Evolutionary conservation across 2,329 filamentous ascomycete genomes (phyloP).

Genomic region (Rhinocladiella similis): DNA sequence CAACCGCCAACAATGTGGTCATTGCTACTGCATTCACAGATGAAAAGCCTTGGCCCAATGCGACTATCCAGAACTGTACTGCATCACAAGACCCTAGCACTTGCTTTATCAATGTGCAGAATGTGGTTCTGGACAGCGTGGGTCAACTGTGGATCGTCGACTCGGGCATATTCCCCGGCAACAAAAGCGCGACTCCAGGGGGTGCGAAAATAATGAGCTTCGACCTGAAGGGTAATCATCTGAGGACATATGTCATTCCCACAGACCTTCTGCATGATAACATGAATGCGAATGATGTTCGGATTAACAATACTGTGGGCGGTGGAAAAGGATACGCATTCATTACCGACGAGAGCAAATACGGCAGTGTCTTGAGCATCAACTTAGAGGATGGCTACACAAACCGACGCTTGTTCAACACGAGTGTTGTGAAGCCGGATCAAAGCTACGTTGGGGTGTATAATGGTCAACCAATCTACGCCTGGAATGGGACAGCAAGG

Average conservation of each 20-base stretch:
- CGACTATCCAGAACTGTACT: conserved; percentile 38
- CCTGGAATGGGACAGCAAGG: conserved; percentile 39
- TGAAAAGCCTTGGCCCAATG: conserved; percentile 43
- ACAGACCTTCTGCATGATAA: conserved; percentile 35
- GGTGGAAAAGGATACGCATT: conserved; percentile 40
- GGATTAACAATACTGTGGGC: conserved; percentile 46
- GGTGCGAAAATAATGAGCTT: conserved; percentile 48
- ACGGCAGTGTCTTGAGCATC: conserved; percentile 41
- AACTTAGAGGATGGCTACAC: conserved; percentile 39
- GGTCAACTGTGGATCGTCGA: conserved; percentile 45
- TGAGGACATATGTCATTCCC: conserved; percentile 42
- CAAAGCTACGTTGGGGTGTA: conserved; percentile 42
- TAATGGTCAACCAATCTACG: conserved; percentile 36
- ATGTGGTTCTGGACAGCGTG: conserved; percentile 43
- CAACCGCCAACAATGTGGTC: conserved; percentile 40
- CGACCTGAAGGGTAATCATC: conserved; percentile 35
- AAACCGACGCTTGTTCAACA: conserved; percentile 41
- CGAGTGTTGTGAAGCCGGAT: conserved; percentile 40
- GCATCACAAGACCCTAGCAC: conserved; percentile 42
- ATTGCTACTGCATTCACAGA: conserved; percentile 40
- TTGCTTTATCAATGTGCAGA: conserved; percentile 50
- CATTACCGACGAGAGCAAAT: conserved; percentile 42
- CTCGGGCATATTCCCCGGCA: conserved; percentile 39
- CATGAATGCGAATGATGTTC: conserved; percentile 45
- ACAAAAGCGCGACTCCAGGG: conserved; percentile 32